Percentiles rank a stretch among this genome's conserved stretches.
phyloP scores from a whole-genome alignment of 352 stramenopile genomes.

The Globisporangium recalcitrans region DNA sequence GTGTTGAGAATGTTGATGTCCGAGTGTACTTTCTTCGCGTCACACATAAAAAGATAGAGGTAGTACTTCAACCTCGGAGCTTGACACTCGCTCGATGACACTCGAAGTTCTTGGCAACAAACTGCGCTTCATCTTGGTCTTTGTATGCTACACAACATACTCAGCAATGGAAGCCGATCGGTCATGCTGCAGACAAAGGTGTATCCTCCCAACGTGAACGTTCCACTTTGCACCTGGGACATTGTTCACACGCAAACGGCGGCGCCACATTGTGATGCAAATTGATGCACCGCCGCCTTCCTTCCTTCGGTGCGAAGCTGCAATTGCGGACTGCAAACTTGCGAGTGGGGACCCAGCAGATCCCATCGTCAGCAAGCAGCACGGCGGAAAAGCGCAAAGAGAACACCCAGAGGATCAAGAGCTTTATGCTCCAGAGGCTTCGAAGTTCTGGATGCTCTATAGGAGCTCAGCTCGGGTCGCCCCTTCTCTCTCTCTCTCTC shows the following conservation, averaged over 20 bases:
- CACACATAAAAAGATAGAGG: not conserved
- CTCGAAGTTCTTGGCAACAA: not conserved
- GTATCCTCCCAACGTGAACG: not conserved
- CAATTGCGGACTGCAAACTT: not conserved
- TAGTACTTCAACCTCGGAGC: not conserved
- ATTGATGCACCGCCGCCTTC: not conserved
- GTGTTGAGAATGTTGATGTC: not conserved
- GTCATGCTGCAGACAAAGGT: no score
- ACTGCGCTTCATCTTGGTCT: not conserved
- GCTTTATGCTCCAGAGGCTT: not conserved
- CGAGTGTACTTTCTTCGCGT: not conserved
- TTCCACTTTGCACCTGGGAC: constrained; percentile 5
- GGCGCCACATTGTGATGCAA: constrained; percentile 12
- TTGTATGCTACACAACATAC: not conserved
- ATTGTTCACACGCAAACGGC: not conserved
- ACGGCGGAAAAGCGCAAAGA: not conserved
- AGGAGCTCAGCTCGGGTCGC: no score
- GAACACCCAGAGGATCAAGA: not conserved
- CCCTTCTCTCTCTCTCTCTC: no score
- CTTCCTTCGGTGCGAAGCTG: not conserved
- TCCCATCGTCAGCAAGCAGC: not conserved
- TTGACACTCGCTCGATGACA: not conserved
- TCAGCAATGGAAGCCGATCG: not conserved
- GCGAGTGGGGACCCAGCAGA: not conserved
- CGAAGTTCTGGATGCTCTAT: no score